Evolutionary conservation across 179 eudicot genomes (phyloP).

Genomic region (Vitellaria paradoxa): DNA sequence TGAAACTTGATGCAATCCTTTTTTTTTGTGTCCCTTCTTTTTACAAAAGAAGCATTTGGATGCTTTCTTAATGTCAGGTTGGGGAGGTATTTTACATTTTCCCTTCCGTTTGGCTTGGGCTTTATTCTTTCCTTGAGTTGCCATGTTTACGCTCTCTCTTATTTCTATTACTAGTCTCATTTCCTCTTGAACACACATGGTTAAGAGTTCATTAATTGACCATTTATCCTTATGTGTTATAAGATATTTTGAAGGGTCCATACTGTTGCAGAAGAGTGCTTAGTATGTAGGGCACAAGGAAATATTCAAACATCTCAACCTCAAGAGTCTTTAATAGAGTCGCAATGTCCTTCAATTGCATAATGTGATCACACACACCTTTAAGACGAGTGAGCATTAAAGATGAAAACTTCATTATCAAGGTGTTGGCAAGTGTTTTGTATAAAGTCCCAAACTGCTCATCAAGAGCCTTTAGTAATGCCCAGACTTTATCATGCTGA

Average conservation of each 20-base stretch:
- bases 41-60: conserved; percentile 12
- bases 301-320: not conserved
- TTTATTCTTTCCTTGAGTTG: conserved; percentile 9
- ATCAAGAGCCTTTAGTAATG: conserved; percentile 2
- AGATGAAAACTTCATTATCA: not conserved
- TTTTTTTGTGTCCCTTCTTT: conserved; percentile 12
- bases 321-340: not conserved
- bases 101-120: not conserved
- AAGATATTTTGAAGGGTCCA: not conserved
- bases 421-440: not conserved
- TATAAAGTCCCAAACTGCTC: not conserved
- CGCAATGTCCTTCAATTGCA: not conserved
- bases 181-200: conserved; percentile 16
- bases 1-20: not conserved
- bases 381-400: not conserved
- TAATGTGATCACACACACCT: not conserved
- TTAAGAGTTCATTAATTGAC: conserved; percentile 17
- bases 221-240: conserved; percentile 13
- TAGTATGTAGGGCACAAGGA: not conserved
- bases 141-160: conserved; percentile 7
- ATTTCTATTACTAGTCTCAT: conserved; percentile 1
- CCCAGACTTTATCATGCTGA: not conserved
- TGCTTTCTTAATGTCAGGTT: conserved; percentile 8
- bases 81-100: not conserved
- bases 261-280: not conserved